phyloP scores from a whole-genome alignment of 2,329 filamentous ascomycete species.

The Fusarium citri region DNA sequence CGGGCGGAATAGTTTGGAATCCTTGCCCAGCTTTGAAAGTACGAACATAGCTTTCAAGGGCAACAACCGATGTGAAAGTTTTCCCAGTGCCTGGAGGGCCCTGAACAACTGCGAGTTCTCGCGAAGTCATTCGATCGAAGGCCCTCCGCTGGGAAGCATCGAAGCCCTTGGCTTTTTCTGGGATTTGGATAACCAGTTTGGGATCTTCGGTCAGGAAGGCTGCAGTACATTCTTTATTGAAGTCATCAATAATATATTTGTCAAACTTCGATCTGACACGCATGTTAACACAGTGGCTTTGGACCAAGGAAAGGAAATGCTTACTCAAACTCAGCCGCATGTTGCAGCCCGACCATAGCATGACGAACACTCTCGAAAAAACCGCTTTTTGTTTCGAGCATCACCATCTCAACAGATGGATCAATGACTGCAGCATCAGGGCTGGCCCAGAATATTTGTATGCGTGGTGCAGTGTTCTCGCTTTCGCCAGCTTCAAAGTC shows the following conservation, averaged over 20 bases:
- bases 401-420: slow-evolving; percentile 75
- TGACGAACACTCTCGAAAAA: slow-evolving; percentile 84
- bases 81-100: slow-evolving; percentile 83
- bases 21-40: slow-evolving; percentile 66
- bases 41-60: slow-evolving; percentile 62
- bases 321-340: slow-evolving; percentile 65
- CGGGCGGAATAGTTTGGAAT: slow-evolving; percentile 56
- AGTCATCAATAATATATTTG: slow-evolving; percentile 68
- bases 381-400: slow-evolving; percentile 79
- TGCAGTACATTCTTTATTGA: slow-evolving; percentile 50
- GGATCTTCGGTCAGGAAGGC: slow-evolving; percentile 45
- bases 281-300: not conserved
- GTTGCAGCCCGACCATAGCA: slow-evolving; percentile 77
- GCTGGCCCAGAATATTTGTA: slow-evolving; percentile 80
- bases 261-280: slow-evolving; percentile 67
- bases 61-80: slow-evolving; percentile 82
- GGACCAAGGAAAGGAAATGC: slow-evolving; percentile 45
- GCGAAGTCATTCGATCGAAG: slow-evolving; percentile 76
- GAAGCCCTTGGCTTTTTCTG: slow-evolving; percentile 55
- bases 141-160: slow-evolving; percentile 79
- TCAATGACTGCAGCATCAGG: slow-evolving; percentile 73
- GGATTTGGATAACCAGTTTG: not conserved
- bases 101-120: slow-evolving; percentile 80
- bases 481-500: slow-evolving; percentile 50
- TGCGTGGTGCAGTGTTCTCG: slow-evolving; percentile 65